These are phyloP conservation scores for Alternaria arborescens DNA, from an alignment of 2,329 filamentous ascomycete genomes.

Conservation along the genomic window DNA sequence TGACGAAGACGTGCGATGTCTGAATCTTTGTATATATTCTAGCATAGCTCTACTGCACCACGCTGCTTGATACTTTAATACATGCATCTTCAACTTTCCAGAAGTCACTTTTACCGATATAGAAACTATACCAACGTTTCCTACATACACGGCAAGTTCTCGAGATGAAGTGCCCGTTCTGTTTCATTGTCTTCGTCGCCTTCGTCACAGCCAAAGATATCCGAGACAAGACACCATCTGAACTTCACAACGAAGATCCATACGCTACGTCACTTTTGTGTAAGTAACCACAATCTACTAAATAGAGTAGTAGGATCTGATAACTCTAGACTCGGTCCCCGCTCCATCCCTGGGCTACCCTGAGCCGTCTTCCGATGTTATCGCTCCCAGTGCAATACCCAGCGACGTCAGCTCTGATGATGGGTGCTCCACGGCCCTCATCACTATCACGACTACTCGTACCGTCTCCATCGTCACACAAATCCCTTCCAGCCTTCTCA, in stretches of 20 bases:
- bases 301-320: neutral
- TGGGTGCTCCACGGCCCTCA: neutral
- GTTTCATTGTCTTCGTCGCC: conserved; percentile 47
- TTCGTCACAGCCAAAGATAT: conserved; percentile 52
- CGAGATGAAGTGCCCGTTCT: conserved; percentile 38
- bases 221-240: conserved; percentile 52
- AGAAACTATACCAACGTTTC: neutral
- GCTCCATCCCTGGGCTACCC: neutral
- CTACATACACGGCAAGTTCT: neutral
- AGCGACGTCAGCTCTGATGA: neutral
- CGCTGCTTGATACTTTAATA: neutral
- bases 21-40: neutral
- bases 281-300: conserved; percentile 1
- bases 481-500: conserved; percentile 3
- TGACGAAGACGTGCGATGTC: neutral
- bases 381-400: neutral
- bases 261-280: conserved; percentile 43
- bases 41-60: neutral
- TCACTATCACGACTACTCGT: conserved; percentile 2
- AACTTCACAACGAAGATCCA: neutral
- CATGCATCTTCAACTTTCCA: no score
- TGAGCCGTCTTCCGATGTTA: neutral
- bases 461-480: conserved; percentile 4
- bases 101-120: neutral
- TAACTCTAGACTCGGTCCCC: neutral